Conservation (phyloP, 1,284 basidiomycete genomes). For the Peniophora sp. region DNA sequence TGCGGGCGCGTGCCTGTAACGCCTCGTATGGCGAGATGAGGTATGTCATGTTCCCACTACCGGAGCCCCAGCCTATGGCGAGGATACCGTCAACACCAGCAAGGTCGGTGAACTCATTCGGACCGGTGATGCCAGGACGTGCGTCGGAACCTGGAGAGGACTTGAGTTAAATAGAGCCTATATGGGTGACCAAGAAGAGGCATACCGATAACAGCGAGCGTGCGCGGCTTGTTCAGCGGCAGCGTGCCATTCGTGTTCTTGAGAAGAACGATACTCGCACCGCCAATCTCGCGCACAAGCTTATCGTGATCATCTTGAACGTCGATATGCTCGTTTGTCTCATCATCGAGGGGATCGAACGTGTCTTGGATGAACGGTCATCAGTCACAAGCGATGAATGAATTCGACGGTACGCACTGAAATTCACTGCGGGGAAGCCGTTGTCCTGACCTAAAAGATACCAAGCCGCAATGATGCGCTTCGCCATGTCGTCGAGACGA, state of each 20-base stretch:
- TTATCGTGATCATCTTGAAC: slow-evolving; percentile 40
- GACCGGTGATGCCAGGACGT: slow-evolving; percentile 40
- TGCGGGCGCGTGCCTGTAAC: slow-evolving; percentile 15
- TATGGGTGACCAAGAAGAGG: neutral
- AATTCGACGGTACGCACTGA: slow-evolving; percentile 2
- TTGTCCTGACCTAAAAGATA: slow-evolving; percentile 52
- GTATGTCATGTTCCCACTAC: slow-evolving; percentile 18
- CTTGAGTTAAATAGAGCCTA: slow-evolving; percentile 14
- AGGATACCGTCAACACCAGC: slow-evolving; percentile 39
- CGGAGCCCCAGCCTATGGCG: slow-evolving; percentile 61
- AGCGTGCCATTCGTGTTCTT: slow-evolving; percentile 50
- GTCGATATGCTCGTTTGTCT: slow-evolving; percentile 33
- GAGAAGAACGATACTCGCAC: slow-evolving; percentile 50
- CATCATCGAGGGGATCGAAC: slow-evolving; percentile 1
- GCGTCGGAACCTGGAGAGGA: slow-evolving; percentile 40
- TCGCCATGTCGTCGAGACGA: slow-evolving; percentile 26
- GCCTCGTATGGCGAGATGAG: slow-evolving; percentile 2
- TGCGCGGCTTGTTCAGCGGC: slow-evolving; percentile 36
- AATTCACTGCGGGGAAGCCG: slow-evolving; percentile 38
- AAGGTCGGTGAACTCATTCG: slow-evolving; percentile 48
- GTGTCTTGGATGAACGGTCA: neutral
- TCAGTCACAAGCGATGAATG: slow-evolving; percentile 8
- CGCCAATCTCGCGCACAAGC: slow-evolving; percentile 48
- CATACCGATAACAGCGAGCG: slow-evolving; percentile 28
- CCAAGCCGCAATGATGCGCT: slow-evolving; percentile 45